phyloP scores from a whole-genome alignment of 805 yeast species.

The Yamadazyma laniorum region DNA sequence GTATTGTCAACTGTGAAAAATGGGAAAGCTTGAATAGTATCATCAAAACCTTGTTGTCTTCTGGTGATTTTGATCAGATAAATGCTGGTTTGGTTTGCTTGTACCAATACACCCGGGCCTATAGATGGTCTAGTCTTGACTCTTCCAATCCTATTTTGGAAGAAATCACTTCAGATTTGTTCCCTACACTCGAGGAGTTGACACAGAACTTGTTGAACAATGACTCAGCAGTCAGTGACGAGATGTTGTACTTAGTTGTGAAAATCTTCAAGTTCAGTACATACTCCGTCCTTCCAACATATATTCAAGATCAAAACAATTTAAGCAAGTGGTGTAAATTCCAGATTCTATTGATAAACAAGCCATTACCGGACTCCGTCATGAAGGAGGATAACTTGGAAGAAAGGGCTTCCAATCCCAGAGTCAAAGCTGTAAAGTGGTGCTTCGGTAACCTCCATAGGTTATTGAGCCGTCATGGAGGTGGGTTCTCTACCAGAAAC shows the following conservation, averaged over 20 bases:
- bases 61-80: constrained; percentile 35
- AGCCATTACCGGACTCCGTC: constrained; percentile 36
- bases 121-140: constrained; percentile 49
- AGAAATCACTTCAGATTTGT: constrained; percentile 32
- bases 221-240: constrained; percentile 23
- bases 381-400: constrained; percentile 31
- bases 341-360: constrained; percentile 37
- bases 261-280: constrained; percentile 43
- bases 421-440: constrained; percentile 45
- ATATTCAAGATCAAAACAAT: constrained; percentile 33
- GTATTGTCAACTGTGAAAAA: constrained; percentile 48
- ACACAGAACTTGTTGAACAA: constrained; percentile 25
- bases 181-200: constrained; percentile 37
- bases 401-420: constrained; percentile 36
- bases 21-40: constrained; percentile 39
- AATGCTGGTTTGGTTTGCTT: constrained; percentile 40
- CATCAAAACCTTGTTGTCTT: constrained; percentile 37
- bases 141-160: constrained; percentile 41
- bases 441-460: constrained; percentile 44
- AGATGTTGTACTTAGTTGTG: constrained; percentile 39
- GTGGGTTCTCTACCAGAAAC: constrained; percentile 35
- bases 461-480: constrained; percentile 43
- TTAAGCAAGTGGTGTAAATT: constrained; percentile 43
- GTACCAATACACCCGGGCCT: constrained; percentile 40
- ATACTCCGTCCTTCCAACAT: constrained; percentile 35